phyloP scores from a whole-genome alignment of 768 basidiomycete genomes.

The Coprinopsis strossmayeri region DNA sequence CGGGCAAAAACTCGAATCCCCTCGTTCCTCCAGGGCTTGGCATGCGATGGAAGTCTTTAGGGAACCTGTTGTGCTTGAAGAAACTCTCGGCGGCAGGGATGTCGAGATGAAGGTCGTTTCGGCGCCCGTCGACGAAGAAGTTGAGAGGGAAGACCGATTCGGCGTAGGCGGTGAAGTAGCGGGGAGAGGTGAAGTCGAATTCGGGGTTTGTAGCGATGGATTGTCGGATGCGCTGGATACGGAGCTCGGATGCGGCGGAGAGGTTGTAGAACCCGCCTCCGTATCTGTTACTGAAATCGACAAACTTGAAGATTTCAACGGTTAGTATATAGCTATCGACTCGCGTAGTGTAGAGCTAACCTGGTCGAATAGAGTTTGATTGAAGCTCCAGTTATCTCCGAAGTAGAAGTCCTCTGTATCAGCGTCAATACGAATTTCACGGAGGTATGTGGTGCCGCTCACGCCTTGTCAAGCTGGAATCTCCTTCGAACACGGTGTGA shows the following conservation, averaged over 20 bases:
- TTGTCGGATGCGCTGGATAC: slow-evolving; percentile 15
- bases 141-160: slow-evolving; percentile 15
- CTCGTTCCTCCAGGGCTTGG: slow-evolving; percentile 4
- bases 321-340: background rate
- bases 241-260: slow-evolving; percentile 14
- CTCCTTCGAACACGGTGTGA: slow-evolving; percentile 16
- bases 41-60: slow-evolving; percentile 13
- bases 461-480: slow-evolving; percentile 13
- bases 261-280: slow-evolving; percentile 18
- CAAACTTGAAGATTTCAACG: slow-evolving; percentile 7
- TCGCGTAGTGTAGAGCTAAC: slow-evolving; percentile 1
- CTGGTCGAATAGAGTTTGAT: slow-evolving; percentile 16
- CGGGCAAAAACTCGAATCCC: slow-evolving; percentile 2
- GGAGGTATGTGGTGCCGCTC: background rate
- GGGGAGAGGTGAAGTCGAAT: slow-evolving; percentile 14
- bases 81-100: slow-evolving; percentile 14
- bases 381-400: slow-evolving; percentile 18
- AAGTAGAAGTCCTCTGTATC: slow-evolving; percentile 13
- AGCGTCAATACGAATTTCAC: background rate
- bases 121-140: slow-evolving; percentile 17
- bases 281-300: slow-evolving; percentile 15
- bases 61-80: slow-evolving; percentile 16
- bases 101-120: slow-evolving; percentile 9
- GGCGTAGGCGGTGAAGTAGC: slow-evolving; percentile 17
- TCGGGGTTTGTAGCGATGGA: slow-evolving; percentile 17